Evolutionary conservation across 352 stramenopile genomes (phyloP), one percentile per base, ranked within the genome.

Genomic region (Globisporangium abappressorium): DNA sequence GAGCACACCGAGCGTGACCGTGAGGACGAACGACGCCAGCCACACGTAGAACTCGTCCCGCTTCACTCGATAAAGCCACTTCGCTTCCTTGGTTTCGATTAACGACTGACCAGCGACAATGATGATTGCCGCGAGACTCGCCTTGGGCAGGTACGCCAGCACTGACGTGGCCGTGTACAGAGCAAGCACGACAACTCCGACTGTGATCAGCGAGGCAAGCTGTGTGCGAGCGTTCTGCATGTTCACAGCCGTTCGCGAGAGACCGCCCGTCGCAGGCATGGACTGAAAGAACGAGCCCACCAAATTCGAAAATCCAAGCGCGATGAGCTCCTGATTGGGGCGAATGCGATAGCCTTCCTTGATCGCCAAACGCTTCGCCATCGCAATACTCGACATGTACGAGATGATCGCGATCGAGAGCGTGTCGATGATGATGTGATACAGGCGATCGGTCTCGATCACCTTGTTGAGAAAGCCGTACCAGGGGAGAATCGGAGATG

Each of bases 311-410:
- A 96, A 70, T 6, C 92, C 92, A 7, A 98, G 74, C 22, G 80
- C 90, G 38, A 96, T 77, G 3, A 98, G 81, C 73, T 98, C 93
- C 54, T 94, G 76, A 60, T 89, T 90, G 20, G 85, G 71, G 2
- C 79, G 70, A 26, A 97, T 85, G 43, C 82, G 76, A 49, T 91
- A 89, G n/a, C 75, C 82, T 71, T 93, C 85, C 47, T 90, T 89
- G 64, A 85, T 81, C 8, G 91, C 90, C 5, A 97, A 69, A 5
- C 82, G 79, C 69, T 97, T 97, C 34, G 85, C 85, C 76, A 98
- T 95, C 3, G 88, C 86, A 74, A 97, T 89, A 54, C 83, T 94
- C 56, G 94, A 86, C 83, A 97, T 95, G 81, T 95, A 97, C n/a
- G 83, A 85, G 24, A 98, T 85, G 72, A 98, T 79, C 8, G 76